Conservation (phyloP, 345 rosid genomes). For the Eucalyptus regnans region DNA sequence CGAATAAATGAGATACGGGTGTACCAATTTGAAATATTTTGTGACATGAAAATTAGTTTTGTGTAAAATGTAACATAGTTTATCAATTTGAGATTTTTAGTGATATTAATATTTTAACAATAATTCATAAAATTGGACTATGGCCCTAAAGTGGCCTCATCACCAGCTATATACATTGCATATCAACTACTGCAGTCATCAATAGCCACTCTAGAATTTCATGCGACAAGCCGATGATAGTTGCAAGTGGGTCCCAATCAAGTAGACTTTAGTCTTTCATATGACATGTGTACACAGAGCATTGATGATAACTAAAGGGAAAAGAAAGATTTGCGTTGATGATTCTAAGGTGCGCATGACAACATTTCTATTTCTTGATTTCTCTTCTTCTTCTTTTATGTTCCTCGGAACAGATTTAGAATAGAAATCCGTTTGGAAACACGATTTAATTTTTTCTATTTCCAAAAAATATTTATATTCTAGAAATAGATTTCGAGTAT, state of each 20-base stretch:
- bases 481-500: too few relatives aligned
- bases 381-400: too few relatives aligned
- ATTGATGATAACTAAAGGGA: background rate
- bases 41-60: background rate
- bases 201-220: background rate
- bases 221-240: background rate
- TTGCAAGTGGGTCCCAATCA: background rate
- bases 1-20: rapidly evolving
- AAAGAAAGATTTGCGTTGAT: background rate
- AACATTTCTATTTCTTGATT: too few relatives aligned
- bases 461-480: too few relatives aligned
- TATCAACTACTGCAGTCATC: background rate
- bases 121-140: background rate
- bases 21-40: background rate
- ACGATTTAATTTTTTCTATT: too few relatives aligned
- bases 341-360: too few relatives aligned
- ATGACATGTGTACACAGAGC: background rate
- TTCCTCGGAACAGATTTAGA: too few relatives aligned
- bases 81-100: background rate
- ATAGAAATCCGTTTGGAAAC: too few relatives aligned
- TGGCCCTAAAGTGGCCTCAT: background rate
- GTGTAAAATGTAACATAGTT: background rate
- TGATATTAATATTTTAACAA: background rate
- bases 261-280: background rate
- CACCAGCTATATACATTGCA: background rate